Evolutionary conservation across 805 yeast genomes (phyloP), one percentile per base, ranked within the genome.

Genomic region (Yamadazyma phyllophila): DNA sequence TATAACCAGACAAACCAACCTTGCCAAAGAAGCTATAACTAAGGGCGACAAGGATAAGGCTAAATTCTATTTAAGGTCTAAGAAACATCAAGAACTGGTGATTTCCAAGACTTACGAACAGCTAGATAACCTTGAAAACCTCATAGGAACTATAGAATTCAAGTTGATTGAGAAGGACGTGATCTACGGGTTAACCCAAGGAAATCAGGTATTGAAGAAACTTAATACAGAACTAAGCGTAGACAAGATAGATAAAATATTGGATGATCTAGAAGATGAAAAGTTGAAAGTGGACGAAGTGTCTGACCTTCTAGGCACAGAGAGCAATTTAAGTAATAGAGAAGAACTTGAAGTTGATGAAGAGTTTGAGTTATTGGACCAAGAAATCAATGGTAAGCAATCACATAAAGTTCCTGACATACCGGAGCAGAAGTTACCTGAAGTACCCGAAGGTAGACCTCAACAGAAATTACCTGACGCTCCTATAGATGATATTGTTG

Each of bases 151-250:
- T 8, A 85, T 94, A 31, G 98, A 94, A 64, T 90, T 89, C 67
- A 92, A 96, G 57, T 67, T 88, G 47, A 82, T 94, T 27, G 98
- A 94, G 60, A 81, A 82, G 51, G 96, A 90, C 56, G 90, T 94
- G 35, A 54, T 91, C 3, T 77, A 77, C 47, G 97, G 97, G 0
- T 69, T 94, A 26, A 75, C 82, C 54, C 83, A 85, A 52, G 98
- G 99, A 17, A 90, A 86, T 58, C 67, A 74, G 42, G 88, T 88
- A 10, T 75, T 94, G 54, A 83, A 78, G 52, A 81, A 80, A 54
- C 72, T 94, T 48, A 94, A 94, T 62, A 67, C 70, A 39, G 97
- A 92, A 56, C 79, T 91, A 79, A 81, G 80, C 30, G 59, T 87
- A 13, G 91, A 86, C 27, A 79, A 80, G 54, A 85, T 90, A n/a